Conservation (phyloP, 1,139 yeast genomes). For the Lodderomyces beijingensis region DNA sequence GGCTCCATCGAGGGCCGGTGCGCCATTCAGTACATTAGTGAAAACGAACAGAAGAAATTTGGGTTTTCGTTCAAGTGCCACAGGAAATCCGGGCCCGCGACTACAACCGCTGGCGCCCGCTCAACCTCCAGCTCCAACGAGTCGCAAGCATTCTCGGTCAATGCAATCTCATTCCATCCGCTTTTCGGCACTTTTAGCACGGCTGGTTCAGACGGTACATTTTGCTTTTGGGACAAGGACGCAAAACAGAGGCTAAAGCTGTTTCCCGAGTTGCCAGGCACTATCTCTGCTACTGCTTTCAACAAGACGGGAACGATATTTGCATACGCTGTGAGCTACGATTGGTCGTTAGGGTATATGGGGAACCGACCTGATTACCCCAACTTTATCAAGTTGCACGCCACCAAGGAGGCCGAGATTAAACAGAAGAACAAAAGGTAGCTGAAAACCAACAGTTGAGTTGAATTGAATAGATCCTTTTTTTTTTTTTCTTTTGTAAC, state of each 20-base stretch:
- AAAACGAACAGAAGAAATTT: constrained; percentile 61
- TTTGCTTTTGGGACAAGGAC: constrained; percentile 96
- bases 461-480: background rate
- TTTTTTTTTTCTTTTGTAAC: background rate
- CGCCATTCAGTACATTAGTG: constrained; percentile 92
- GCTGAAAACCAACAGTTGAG: constrained; percentile 1
- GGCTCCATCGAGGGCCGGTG: constrained; percentile 97
- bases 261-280: constrained; percentile 65
- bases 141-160: constrained; percentile 69
- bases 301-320: constrained; percentile 79
- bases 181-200: constrained; percentile 86
- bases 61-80: constrained; percentile 96
- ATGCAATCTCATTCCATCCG: constrained; percentile 85
- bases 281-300: constrained; percentile 77
- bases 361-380: constrained; percentile 76
- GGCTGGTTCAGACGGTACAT: constrained; percentile 92
- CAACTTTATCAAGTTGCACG: constrained; percentile 74
- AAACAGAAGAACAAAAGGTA: constrained; percentile 62
- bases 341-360: constrained; percentile 89
- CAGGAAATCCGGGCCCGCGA: constrained; percentile 47
- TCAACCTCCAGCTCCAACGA: constrained; percentile 26
- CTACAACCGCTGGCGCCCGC: constrained; percentile 34
- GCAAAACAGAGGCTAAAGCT: constrained; percentile 84
- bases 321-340: constrained; percentile 92
- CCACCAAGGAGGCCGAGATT: constrained; percentile 81